phyloP scores from a whole-genome alignment of 169 alveolate genomes.

The Eimeria brunetti region DNA sequence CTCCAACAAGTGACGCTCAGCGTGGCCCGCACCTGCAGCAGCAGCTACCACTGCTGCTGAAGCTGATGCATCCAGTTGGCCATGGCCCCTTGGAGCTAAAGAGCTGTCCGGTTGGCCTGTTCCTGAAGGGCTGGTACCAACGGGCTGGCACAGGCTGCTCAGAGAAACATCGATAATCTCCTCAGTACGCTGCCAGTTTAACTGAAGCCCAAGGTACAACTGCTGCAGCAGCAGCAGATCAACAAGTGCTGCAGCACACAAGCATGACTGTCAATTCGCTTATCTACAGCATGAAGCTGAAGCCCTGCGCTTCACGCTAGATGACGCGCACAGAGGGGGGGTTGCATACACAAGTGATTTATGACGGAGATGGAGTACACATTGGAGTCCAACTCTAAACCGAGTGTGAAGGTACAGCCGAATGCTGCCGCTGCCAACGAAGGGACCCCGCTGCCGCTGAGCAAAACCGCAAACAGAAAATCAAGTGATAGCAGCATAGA shows the following conservation, averaged over 20 bases:
- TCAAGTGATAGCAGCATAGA: not conserved
- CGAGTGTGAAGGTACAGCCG: constrained; percentile 69
- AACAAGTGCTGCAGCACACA: constrained; percentile 56
- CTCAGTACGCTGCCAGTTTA: constrained; percentile 14
- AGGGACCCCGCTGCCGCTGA: constrained; percentile 77
- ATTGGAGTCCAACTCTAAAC: constrained; percentile 65
- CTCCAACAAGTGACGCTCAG: constrained; percentile 20
- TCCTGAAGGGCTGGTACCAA: not conserved
- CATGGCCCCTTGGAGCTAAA: not conserved
- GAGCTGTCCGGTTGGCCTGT: not conserved
- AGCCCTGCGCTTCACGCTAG: not conserved
- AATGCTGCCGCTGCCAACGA: constrained; percentile 72
- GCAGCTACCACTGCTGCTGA: constrained; percentile 21
- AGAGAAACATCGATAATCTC: not conserved
- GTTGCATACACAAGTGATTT: constrained; percentile 41
- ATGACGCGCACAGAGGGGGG: not conserved
- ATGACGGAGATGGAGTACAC: constrained; percentile 70
- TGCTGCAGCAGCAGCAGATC: constrained; percentile 66
- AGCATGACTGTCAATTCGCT: not conserved
- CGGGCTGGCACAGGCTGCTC: not conserved
- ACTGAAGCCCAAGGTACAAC: constrained; percentile 31
- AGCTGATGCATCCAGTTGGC: not conserved
- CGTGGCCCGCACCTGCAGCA: constrained; percentile 18
- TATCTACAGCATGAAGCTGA: not conserved
- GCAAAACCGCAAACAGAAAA: not conserved